These are phyloP conservation scores for Penicillium sp. DNA, from an alignment of 2,329 filamentous ascomycete genomes.

Conservation along the genomic window DNA sequence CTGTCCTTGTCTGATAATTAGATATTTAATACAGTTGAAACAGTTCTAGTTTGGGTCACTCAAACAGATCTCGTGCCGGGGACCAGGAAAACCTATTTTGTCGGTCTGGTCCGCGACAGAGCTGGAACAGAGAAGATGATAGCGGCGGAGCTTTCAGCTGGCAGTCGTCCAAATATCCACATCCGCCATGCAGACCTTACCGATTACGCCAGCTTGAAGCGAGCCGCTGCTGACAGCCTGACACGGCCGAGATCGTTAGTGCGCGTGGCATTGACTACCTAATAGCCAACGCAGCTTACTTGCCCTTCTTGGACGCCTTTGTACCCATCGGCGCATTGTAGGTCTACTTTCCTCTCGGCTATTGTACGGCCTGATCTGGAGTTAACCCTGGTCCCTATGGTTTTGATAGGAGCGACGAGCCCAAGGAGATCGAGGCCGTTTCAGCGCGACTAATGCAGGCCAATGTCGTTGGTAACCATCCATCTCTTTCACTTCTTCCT, in stretches of 20 bases:
- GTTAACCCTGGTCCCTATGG: background rate
- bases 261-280: background rate
- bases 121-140: background rate
- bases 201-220: background rate
- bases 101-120: conserved; percentile 10
- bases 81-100: conserved; percentile 3
- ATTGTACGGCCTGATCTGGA: background rate
- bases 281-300: background rate
- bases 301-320: background rate
- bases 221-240: background rate
- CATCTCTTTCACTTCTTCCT: conserved; percentile 22
- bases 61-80: background rate
- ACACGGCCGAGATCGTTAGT: background rate
- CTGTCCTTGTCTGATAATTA: background rate
- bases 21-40: too few relatives aligned
- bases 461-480: background rate
- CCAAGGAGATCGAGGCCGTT: background rate
- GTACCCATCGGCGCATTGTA: background rate
- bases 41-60: conserved; percentile 3
- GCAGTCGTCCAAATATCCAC: background rate
- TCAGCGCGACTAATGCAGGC: background rate
- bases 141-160: background rate
- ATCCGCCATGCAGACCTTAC: background rate
- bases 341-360: background rate
- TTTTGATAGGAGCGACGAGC: background rate